These are phyloP conservation scores for Aspergillus felis DNA, from an alignment of 2,329 filamentous ascomycete species.

Conservation along the genomic window DNA sequence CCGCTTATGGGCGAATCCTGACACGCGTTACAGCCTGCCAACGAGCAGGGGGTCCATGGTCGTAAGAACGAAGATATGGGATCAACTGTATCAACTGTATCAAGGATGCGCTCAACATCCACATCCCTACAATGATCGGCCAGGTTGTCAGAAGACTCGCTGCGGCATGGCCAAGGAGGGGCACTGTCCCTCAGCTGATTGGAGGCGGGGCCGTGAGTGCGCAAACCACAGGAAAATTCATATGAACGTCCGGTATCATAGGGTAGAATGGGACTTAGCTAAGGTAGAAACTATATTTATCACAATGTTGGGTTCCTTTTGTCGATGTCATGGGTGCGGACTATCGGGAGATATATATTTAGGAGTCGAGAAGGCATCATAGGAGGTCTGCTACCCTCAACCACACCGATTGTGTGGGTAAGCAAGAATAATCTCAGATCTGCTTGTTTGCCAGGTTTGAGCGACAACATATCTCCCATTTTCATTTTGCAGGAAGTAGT, in stretches of 20 bases:
- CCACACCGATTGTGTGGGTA: neutral
- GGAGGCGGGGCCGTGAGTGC: neutral
- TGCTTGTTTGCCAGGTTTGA: neutral
- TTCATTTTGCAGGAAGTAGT: neutral
- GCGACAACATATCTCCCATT: too few species aligned
- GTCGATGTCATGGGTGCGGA: neutral
- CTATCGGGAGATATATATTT: neutral
- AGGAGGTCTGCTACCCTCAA: neutral
- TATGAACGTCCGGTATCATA: neutral
- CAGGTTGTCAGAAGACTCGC: conserved; percentile 18
- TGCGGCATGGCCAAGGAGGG: conserved; percentile 4
- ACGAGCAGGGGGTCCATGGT: conserved; percentile 3
- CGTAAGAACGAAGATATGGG: conserved; percentile 5
- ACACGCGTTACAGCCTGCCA: conserved; percentile 7
- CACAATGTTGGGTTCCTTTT: neutral
- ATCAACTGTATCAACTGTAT: conserved; percentile 11
- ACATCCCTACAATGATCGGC: conserved; percentile 7
- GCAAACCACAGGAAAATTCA: neutral
- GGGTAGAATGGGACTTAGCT: neutral
- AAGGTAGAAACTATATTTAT: neutral
- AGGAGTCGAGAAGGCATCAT: neutral
- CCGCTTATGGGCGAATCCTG: neutral
- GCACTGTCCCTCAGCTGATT: conserved; percentile 3
- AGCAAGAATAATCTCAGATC: neutral
- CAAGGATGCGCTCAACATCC: conserved; percentile 2